phyloP scores from a whole-genome alignment of 2,329 filamentous ascomycete species.

The Fusarium longipes region DNA sequence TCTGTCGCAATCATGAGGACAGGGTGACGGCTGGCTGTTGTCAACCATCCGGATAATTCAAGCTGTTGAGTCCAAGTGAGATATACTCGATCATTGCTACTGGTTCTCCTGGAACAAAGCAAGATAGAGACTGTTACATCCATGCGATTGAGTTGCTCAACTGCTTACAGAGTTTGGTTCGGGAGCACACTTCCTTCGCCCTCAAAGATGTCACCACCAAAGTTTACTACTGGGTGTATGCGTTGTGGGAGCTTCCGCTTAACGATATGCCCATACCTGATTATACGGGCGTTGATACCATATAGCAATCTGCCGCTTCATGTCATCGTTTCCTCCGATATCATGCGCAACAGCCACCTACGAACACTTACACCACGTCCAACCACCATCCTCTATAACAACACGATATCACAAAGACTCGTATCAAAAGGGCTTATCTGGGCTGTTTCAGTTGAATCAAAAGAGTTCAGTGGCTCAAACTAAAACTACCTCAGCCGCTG shows the following conservation, averaged over 20 bases:
- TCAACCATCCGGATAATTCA: not conserved
- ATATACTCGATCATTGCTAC: not conserved
- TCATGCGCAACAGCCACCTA: conserved; percentile 1
- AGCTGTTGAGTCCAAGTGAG: not conserved
- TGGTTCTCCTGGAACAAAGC: not conserved
- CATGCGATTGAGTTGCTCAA: not conserved
- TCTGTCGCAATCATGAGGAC: not conserved
- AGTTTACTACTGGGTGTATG: not conserved
- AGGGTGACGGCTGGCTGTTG: not conserved
- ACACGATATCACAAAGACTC: not conserved
- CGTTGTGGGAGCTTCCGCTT: too few species aligned
- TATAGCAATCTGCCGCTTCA: not conserved
- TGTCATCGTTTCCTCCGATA: not conserved
- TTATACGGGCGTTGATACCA: not conserved
- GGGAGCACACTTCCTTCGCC: not conserved
- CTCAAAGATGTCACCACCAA: not conserved
- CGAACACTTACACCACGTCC: not conserved
- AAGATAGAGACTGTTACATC: not conserved
- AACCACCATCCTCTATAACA: not conserved
- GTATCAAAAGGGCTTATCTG: not conserved
- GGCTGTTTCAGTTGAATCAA: not conserved
- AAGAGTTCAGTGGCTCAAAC: conserved; percentile 1
- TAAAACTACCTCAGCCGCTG: not conserved
- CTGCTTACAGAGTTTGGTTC: not conserved
- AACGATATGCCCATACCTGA: not conserved